Conservation (phyloP, 352 stramenopile species). For the Pythium biforme region DNA sequence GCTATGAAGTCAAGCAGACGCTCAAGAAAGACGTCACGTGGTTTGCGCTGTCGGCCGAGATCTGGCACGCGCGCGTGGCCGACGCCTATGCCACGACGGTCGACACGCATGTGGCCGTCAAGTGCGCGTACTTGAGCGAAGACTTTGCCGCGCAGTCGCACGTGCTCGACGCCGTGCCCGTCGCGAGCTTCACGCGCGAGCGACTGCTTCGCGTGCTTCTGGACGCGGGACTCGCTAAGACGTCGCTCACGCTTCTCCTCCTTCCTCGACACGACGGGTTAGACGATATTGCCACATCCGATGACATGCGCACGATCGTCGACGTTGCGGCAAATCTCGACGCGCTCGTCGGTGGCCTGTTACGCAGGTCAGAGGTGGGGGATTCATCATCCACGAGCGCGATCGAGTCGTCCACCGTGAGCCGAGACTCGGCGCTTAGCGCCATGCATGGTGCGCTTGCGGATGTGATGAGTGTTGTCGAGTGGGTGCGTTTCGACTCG, state of each 20-base stretch:
- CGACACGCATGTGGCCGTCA: conserved; percentile 1
- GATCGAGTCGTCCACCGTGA: neutral
- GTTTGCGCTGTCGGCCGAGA: conserved; percentile 31
- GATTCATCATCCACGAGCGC: neutral
- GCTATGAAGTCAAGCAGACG: conserved; percentile 40
- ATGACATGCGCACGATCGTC: conserved; percentile 18
- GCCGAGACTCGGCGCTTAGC: neutral
- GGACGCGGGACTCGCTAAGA: conserved; percentile 29
- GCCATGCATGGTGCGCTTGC: neutral
- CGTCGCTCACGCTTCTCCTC: conserved; percentile 21
- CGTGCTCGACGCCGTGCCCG: conserved; percentile 32
- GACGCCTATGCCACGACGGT: neutral
- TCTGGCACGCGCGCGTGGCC: conserved; percentile 21
- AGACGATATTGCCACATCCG: neutral
- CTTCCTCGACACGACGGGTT: conserved; percentile 3
- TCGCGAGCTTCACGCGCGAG: conserved; percentile 6
- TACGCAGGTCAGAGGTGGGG: neutral
- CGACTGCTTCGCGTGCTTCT: conserved; percentile 13
- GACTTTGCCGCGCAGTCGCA: conserved; percentile 30
- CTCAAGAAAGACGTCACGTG: conserved; percentile 31
- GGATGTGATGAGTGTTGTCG: conserved; percentile 6
- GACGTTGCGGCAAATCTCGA: conserved; percentile 22
- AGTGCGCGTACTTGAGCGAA: conserved; percentile 33
- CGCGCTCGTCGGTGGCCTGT: neutral
- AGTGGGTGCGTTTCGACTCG: conserved; percentile 10